These are phyloP conservation scores for Penicillium sp. DNA, from an alignment of 2,329 filamentous ascomycete species.

Conservation along the genomic window DNA sequence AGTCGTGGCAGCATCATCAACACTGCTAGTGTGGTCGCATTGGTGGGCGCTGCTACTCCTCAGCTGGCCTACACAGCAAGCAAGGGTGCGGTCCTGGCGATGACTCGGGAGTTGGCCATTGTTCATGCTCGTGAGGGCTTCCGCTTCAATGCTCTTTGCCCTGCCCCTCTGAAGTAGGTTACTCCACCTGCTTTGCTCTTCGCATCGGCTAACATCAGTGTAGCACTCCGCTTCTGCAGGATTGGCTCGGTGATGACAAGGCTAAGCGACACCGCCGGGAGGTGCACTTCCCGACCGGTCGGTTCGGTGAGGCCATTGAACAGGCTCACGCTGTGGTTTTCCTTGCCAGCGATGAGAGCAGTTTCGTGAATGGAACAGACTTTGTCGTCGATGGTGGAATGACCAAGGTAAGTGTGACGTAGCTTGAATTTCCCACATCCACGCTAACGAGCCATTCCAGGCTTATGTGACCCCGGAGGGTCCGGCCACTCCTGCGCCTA, in stretches of 20 bases:
- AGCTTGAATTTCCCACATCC: neutral
- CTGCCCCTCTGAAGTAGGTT: conserved; percentile 73
- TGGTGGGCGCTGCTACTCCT: conserved; percentile 81
- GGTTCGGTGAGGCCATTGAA: conserved; percentile 91
- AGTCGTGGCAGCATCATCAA: conserved; percentile 80
- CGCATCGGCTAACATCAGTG: neutral
- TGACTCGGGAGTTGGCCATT: conserved; percentile 87
- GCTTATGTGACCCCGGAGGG: conserved; percentile 70
- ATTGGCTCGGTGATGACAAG: conserved; percentile 86
- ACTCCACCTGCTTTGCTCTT: neutral
- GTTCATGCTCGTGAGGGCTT: conserved; percentile 86
- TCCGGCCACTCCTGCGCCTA: conserved; percentile 51
- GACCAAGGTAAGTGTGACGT: conserved; percentile 53
- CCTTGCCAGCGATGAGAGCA: conserved; percentile 79
- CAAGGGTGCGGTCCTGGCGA: conserved; percentile 85
- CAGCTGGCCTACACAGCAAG: conserved; percentile 91
- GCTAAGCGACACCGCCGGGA: conserved; percentile 78
- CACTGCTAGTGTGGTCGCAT: conserved; percentile 81
- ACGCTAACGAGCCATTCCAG: conserved; percentile 27
- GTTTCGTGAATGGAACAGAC: conserved; percentile 85
- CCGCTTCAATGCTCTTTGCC: conserved; percentile 87
- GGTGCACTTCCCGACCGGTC: conserved; percentile 81
- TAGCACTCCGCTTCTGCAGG: conserved; percentile 79
- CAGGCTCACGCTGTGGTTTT: conserved; percentile 87
- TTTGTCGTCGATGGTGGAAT: conserved; percentile 96